These are phyloP conservation scores for Jaminaea rosea DNA, from an alignment of 1,284 basidiomycete genomes.

Conservation along the genomic window DNA sequence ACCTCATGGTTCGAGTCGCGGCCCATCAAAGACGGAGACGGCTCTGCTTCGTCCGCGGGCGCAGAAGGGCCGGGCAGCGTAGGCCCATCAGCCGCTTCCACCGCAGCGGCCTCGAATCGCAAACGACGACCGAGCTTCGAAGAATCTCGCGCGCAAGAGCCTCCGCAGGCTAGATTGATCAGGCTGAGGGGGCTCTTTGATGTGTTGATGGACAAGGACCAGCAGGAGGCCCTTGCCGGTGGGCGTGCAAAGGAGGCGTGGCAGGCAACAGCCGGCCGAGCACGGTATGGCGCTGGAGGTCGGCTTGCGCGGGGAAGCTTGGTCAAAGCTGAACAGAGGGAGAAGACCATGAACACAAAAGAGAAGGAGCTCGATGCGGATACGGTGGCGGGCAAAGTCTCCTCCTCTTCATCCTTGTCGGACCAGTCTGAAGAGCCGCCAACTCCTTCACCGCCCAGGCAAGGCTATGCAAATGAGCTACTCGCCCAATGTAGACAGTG, in stretches of 20 bases:
- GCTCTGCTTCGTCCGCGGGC: too few species aligned
- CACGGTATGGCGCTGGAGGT: constrained; percentile 41
- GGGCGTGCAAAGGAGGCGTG: constrained; percentile 43
- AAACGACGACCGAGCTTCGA: constrained; percentile 28
- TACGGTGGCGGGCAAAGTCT: constrained; percentile 3
- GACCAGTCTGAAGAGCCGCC: not conserved
- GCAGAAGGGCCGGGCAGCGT: too few species aligned
- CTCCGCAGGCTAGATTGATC: constrained; percentile 43
- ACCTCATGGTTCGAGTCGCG: not conserved
- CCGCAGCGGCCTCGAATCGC: not conserved
- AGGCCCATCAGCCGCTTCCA: not conserved
- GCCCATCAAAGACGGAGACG: not conserved
- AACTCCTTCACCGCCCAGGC: constrained; percentile 12
- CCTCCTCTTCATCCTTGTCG: constrained; percentile 9
- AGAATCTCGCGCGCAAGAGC: constrained; percentile 40
- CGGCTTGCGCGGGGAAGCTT: constrained; percentile 34
- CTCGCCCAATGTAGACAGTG: constrained; percentile 38
- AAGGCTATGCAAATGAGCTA: constrained; percentile 43
- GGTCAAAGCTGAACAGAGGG: constrained; percentile 6
- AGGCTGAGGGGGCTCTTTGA: constrained; percentile 44
- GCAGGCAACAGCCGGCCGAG: constrained; percentile 39
- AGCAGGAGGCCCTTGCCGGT: constrained; percentile 36
- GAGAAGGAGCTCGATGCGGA: constrained; percentile 1
- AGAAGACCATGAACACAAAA: constrained; percentile 3
- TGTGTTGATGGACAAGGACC: constrained; percentile 37